Evolutionary conservation across 2,329 filamentous ascomycete species (phyloP).

Genomic region (Epichloe typhina): DNA sequence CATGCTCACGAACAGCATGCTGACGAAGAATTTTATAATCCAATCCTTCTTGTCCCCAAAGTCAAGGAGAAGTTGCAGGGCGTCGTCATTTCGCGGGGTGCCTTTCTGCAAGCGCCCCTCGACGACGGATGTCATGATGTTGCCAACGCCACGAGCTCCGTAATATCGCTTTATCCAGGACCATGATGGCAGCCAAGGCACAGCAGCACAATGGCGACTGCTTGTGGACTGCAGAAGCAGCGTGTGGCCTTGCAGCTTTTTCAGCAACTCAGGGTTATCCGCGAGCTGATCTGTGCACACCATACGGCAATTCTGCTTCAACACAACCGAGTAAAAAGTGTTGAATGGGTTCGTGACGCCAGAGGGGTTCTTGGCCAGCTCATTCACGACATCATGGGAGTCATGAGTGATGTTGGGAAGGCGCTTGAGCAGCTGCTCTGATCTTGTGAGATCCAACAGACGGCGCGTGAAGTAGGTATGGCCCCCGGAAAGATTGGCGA

Average conservation of each 20-base stretch:
- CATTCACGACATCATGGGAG: background rate
- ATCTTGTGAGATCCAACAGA: slow-evolving; percentile 1
- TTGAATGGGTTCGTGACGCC: background rate
- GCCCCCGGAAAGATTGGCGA: background rate
- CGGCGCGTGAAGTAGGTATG: slow-evolving; percentile 5
- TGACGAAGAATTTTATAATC: background rate
- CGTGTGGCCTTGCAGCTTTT: background rate
- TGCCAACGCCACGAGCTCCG: background rate
- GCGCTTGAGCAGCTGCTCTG: slow-evolving; percentile 2
- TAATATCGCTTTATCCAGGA: background rate
- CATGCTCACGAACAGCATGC: background rate
- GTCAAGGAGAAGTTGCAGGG: slow-evolving; percentile 1
- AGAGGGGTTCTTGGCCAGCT: background rate
- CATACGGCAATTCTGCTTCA: background rate
- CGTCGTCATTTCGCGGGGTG: background rate
- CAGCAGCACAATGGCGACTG: background rate
- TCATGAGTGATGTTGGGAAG: background rate
- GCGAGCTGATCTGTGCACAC: slow-evolving; percentile 1
- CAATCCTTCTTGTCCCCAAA: background rate
- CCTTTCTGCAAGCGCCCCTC: background rate
- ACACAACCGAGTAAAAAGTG: background rate
- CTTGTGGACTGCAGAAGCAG: background rate
- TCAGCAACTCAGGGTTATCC: background rate
- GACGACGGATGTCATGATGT: background rate
- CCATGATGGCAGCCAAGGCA: background rate